Conservation (phyloP, 2,329 filamentous ascomycete genomes). For the Lachnum nothofagi region DNA sequence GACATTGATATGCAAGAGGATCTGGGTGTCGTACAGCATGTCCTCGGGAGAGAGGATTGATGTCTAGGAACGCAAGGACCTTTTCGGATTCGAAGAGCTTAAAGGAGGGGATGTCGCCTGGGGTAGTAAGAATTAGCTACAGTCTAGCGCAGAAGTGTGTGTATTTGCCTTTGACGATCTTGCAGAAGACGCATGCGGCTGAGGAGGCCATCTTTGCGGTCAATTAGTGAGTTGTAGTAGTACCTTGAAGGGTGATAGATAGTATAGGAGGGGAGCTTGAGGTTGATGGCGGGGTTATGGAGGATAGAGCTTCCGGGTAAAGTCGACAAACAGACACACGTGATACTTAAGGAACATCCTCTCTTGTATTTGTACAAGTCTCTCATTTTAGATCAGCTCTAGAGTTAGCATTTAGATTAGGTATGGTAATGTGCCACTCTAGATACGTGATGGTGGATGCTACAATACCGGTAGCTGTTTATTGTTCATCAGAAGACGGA, state of each 20-base stretch:
- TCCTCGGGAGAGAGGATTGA: constrained; percentile 80
- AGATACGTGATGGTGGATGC: too few relatives aligned
- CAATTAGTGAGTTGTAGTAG: neutral
- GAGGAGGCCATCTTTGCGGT: constrained; percentile 36
- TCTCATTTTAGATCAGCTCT: too few relatives aligned
- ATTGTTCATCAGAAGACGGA: too few relatives aligned
- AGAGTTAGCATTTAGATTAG: too few relatives aligned
- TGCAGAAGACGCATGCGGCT: constrained; percentile 89
- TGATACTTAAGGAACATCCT: neutral
- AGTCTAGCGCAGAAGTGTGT: neutral
- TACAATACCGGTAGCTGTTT: too few relatives aligned
- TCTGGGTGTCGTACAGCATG: constrained; percentile 64
- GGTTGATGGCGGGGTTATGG: neutral
- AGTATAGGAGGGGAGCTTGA: neutral
- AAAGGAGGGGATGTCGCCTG: constrained; percentile 92
- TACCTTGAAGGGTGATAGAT: neutral
- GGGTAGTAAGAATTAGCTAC: constrained; percentile 6
- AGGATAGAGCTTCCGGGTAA: neutral
- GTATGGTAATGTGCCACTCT: too few relatives aligned
- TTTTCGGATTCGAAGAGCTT: constrained; percentile 95
- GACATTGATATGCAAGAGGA: neutral
- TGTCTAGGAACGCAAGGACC: constrained; percentile 92
- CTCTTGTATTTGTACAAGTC: too few relatives aligned
- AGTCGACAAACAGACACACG: neutral
- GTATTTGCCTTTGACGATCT: constrained; percentile 79